Evolutionary conservation across 1,284 basidiomycete genomes (phyloP).

Genomic region (Cerrena zonata): DNA sequence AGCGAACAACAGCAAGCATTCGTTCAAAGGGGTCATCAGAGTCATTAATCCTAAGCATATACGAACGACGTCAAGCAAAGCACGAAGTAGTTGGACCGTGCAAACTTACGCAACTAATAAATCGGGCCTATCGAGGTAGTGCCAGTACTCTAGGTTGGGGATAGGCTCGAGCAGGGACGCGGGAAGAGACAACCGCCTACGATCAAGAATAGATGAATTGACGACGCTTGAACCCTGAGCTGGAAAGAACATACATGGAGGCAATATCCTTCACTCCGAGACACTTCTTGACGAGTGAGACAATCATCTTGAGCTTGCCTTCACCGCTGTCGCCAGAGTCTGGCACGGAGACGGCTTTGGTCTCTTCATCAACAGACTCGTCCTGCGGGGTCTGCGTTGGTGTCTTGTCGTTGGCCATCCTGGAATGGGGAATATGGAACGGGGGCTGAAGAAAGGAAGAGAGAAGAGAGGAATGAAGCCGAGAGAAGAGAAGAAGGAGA

Average conservation of each 20-base stretch:
- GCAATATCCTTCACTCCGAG: conserved; percentile 88
- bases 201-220: conserved; percentile 1
- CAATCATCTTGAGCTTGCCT: conserved; percentile 86
- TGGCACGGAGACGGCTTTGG: conserved; percentile 61
- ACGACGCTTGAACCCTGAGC: background rate
- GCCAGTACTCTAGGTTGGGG: conserved; percentile 93
- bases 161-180: conserved; percentile 87
- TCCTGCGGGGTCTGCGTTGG: too few relatives aligned
- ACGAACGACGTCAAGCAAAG: background rate
- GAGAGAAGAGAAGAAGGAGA: background rate
- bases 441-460: conserved; percentile 1
- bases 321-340: conserved; percentile 73
- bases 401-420: background rate
- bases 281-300: conserved; percentile 81
- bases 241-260: conserved; percentile 56
- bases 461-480: background rate
- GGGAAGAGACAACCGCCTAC: conserved; percentile 81
- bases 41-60: conserved; percentile 72
- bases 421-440: background rate
- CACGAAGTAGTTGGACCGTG: background rate
- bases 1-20: conserved; percentile 86
- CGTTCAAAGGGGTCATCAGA: conserved; percentile 85
- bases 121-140: conserved; percentile 90
- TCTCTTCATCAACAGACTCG: conserved; percentile 54
- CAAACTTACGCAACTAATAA: conserved; percentile 77